Percentiles rank a stretch among this genome's conserved stretches.
Evolutionary conservation across 768 basidiomycete species (phyloP).

Genomic region (Kwoniella dejecticola): DNA sequence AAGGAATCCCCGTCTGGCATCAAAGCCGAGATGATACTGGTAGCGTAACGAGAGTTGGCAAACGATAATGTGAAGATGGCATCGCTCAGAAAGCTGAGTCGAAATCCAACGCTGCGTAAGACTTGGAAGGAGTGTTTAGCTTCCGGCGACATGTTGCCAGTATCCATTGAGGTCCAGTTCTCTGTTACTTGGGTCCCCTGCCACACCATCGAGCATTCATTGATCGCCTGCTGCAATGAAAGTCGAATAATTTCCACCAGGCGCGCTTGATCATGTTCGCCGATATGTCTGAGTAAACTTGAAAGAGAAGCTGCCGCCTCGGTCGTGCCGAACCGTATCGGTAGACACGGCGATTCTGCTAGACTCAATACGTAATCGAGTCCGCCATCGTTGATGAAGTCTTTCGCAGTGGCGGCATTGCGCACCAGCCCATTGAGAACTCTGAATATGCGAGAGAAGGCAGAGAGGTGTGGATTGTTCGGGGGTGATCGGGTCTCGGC

Average conservation of each 20-base stretch:
- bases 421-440: slow-evolving; percentile 87
- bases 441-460: slow-evolving; percentile 21
- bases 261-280: slow-evolving; percentile 61
- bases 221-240: slow-evolving; percentile 11
- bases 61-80: slow-evolving; percentile 81
- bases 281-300: slow-evolving; percentile 84
- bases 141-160: slow-evolving; percentile 60
- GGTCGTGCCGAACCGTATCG: slow-evolving; percentile 83
- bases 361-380: slow-evolving; percentile 37
- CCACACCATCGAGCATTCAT: slow-evolving; percentile 57
- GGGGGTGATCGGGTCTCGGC: not conserved
- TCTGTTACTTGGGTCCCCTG: slow-evolving; percentile 6
- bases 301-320: slow-evolving; percentile 62
- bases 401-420: slow-evolving; percentile 82
- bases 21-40: slow-evolving; percentile 72
- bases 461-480: slow-evolving; percentile 6
- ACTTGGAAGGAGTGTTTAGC: slow-evolving; percentile 68
- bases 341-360: slow-evolving; percentile 73
- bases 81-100: slow-evolving; percentile 77
- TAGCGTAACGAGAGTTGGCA: slow-evolving; percentile 74
- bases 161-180: slow-evolving; percentile 23
- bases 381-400: slow-evolving; percentile 65
- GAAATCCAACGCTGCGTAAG: slow-evolving; percentile 23
- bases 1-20: slow-evolving; percentile 68
- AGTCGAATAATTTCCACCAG: slow-evolving; percentile 20